phyloP scores from a whole-genome alignment of 2,329 filamentous ascomycete genomes.

The Aspergillus melleus region DNA sequence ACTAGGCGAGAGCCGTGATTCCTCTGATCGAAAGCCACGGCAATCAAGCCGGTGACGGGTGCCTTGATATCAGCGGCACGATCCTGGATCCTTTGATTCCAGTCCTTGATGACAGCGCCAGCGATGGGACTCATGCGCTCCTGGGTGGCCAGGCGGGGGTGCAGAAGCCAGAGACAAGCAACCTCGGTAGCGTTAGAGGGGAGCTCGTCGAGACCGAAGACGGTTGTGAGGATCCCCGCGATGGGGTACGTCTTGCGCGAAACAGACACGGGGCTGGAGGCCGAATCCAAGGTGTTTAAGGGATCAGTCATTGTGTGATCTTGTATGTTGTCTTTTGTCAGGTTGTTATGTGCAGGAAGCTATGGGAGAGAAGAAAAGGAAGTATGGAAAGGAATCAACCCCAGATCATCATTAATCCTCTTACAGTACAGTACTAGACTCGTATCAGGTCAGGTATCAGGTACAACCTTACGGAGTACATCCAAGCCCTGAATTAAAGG shows the following conservation, averaged over 20 bases:
- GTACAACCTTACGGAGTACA: too few species aligned
- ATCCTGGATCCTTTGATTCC: constrained; percentile 53
- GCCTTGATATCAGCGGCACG: constrained; percentile 26
- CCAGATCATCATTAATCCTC: too few species aligned
- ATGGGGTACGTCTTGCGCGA: constrained; percentile 70
- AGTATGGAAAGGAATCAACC: too few species aligned
- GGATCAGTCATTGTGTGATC: constrained; percentile 41
- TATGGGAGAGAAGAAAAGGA: not conserved
- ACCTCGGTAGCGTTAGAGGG: constrained; percentile 55
- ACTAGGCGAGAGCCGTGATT: constrained; percentile 82
- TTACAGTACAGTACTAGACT: too few species aligned
- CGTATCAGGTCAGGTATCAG: too few species aligned
- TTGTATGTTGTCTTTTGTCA: too few species aligned
- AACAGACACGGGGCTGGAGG: constrained; percentile 42
- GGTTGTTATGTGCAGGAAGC: too few species aligned
- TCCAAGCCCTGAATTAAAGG: too few species aligned
- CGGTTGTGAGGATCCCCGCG: constrained; percentile 72
- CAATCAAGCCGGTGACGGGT: constrained; percentile 65
- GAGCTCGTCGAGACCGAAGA: constrained; percentile 80
- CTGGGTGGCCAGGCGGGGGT: constrained; percentile 71
- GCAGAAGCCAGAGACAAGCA: constrained; percentile 87
- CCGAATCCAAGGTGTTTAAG: constrained; percentile 32
- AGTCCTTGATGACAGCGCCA: constrained; percentile 65
- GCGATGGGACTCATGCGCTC: constrained; percentile 76
- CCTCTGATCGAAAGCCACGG: constrained; percentile 84